Percentiles rank a stretch among this genome's conserved stretches.
These are phyloP conservation scores for Phlebiopsis flavidoalba DNA, from an alignment of 768 basidiomycete species.

Conservation along the genomic window DNA sequence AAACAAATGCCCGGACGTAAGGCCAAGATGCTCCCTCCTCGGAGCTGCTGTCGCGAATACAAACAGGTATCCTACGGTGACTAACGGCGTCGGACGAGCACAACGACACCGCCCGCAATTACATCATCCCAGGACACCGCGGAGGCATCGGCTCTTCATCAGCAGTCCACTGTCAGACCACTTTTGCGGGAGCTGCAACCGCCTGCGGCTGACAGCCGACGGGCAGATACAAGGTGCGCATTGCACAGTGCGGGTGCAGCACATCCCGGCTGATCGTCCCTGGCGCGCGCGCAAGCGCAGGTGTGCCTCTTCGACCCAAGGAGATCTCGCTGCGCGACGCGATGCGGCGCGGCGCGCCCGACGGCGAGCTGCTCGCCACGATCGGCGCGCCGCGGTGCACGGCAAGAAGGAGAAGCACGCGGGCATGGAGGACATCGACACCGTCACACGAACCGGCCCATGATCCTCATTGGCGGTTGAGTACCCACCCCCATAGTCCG, in stretches of 20 bases:
- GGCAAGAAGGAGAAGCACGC: constrained; percentile 80
- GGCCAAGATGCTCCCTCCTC: constrained; percentile 77
- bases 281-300: constrained; percentile 36
- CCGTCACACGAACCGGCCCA: constrained; percentile 70
- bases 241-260: background rate
- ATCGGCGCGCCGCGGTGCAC: constrained; percentile 59
- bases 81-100: constrained; percentile 58
- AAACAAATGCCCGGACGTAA: constrained; percentile 89
- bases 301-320: constrained; percentile 86
- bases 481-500: no score
- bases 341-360: constrained; percentile 59
- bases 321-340: constrained; percentile 79
- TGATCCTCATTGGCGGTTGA: constrained; percentile 95
- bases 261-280: background rate
- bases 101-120: constrained; percentile 80
- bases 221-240: constrained; percentile 75
- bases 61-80: constrained; percentile 42
- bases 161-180: constrained; percentile 94
- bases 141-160: constrained; percentile 85
- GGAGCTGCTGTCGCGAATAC: constrained; percentile 52
- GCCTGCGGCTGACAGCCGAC: constrained; percentile 82
- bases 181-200: constrained; percentile 82
- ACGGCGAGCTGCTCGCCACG: constrained; percentile 53
- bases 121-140: constrained; percentile 62
- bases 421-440: constrained; percentile 79